Conservation (phyloP, 331 rosid genomes). For the Malus hybrid region DNA sequence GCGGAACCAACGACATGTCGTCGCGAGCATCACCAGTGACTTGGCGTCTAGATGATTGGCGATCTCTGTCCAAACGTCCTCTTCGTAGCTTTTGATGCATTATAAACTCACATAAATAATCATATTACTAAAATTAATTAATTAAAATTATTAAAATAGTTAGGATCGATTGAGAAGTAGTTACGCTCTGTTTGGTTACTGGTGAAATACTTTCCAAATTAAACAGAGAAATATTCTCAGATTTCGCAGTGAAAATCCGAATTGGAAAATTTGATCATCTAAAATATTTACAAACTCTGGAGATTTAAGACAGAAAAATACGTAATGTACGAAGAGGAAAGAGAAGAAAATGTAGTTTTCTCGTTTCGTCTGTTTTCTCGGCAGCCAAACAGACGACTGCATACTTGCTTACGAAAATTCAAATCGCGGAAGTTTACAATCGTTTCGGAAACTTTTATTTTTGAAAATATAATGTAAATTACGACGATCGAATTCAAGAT, state of each 20-base stretch:
- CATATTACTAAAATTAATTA: not conserved
- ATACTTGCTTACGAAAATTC: not conserved
- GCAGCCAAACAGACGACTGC: not conserved
- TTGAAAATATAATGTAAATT: not conserved
- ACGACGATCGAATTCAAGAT: not conserved
- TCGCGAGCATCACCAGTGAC: slow-evolving; percentile 77
- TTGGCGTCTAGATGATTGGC: slow-evolving; percentile 74
- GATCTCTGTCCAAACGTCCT: slow-evolving; percentile 89
- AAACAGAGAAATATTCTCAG: not conserved
- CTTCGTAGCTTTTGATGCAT: slow-evolving; percentile 53
- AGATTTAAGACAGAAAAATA: not conserved
- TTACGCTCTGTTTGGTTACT: not conserved
- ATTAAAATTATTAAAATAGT: not conserved
- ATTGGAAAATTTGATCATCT: not conserved
- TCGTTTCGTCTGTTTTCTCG: not conserved
- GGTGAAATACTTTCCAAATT: not conserved
- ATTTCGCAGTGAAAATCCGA: not conserved
- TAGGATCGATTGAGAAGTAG: not conserved
- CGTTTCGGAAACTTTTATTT: not conserved
- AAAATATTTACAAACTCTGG: too few species aligned
- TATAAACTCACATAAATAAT: not conserved
- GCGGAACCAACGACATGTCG: slow-evolving; percentile 76
- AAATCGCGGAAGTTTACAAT: not conserved
- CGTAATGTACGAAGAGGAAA: not conserved
- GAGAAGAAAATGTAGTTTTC: not conserved